These are phyloP conservation scores for Termitomyces sp. DNA, from an alignment of 768 basidiomycete genomes.

Conservation along the genomic window DNA sequence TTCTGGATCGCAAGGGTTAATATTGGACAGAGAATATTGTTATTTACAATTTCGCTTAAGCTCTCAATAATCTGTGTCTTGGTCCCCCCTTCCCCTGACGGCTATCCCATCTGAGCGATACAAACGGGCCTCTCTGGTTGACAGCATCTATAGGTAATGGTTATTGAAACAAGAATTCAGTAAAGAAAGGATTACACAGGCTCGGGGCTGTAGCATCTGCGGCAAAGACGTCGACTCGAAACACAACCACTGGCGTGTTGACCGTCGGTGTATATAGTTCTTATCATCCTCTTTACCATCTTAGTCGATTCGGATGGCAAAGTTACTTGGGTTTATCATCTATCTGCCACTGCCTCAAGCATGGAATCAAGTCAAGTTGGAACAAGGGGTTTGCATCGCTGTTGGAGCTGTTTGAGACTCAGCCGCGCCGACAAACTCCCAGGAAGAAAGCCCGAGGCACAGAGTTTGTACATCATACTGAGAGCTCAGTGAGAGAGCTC, in stretches of 20 bases:
- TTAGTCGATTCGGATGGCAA: neutral
- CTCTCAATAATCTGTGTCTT: neutral
- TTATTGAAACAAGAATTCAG: too few species aligned
- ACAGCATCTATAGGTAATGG: too few species aligned
- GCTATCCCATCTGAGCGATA: neutral
- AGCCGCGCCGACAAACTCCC: constrained; percentile 2
- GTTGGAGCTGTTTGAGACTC: constrained; percentile 1
- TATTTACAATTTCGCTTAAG: neutral
- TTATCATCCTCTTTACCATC: constrained; percentile 2
- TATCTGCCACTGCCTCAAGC: constrained; percentile 6
- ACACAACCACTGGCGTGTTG: neutral
- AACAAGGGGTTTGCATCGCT: constrained; percentile 4
- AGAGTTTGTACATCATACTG: constrained; percentile 4
- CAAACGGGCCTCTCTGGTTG: neutral
- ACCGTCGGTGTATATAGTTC: neutral
- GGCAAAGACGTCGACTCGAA: neutral
- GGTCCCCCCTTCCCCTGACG: neutral
- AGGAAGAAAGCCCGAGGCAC: constrained; percentile 15
- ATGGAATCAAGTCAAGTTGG: constrained; percentile 3
- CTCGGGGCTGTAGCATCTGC: neutral
- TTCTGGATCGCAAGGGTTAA: neutral
- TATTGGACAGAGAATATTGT: neutral
- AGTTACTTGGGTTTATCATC: constrained; percentile 3
- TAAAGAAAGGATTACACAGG: too few species aligned
- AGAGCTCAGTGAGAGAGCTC: neutral